phyloP scores from a whole-genome alignment of 345 rosid genomes.

The Combretum micranthum region DNA sequence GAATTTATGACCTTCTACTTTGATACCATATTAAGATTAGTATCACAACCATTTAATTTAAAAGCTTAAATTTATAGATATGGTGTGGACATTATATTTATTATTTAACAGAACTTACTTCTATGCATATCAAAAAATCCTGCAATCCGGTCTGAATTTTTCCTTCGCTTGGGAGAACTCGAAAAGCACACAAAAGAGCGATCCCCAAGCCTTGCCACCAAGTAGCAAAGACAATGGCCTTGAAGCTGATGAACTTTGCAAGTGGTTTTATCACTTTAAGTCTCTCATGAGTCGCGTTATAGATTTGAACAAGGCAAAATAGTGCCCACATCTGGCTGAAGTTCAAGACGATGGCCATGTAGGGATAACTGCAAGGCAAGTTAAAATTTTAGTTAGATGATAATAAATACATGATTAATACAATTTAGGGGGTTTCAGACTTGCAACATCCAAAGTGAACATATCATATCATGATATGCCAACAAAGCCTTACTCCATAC shows the following conservation, averaged over 20 bases:
- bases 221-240: constrained; percentile 86
- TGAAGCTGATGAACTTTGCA: constrained; percentile 89
- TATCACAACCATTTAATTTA: no score
- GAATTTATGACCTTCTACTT: no score
- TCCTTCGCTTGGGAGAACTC: constrained; percentile 56
- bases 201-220: constrained; percentile 98
- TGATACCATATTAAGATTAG: no score
- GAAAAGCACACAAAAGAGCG: constrained; percentile 47
- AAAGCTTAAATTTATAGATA: no score
- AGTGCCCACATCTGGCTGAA: constrained; percentile 98
- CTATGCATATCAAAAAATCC: constrained; percentile 76
- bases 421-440: no score
- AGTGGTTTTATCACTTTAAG: constrained; percentile 68
- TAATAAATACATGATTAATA: no score
- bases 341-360: constrained; percentile 62
- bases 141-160: constrained; percentile 53
- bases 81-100: no score
- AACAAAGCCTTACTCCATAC: no score
- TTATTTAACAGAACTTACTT: constrained; percentile 68
- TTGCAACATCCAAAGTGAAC: no score
- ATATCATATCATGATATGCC: no score
- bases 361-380: constrained; percentile 56
- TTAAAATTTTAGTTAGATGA: no score
- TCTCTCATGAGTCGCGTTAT: constrained; percentile 66
- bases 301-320: constrained; percentile 87